Percentiles rank a stretch among this genome's conserved stretches.
Conservation (phyloP, 257 asterid species). For the Solanum corneliomulleri region DNA sequence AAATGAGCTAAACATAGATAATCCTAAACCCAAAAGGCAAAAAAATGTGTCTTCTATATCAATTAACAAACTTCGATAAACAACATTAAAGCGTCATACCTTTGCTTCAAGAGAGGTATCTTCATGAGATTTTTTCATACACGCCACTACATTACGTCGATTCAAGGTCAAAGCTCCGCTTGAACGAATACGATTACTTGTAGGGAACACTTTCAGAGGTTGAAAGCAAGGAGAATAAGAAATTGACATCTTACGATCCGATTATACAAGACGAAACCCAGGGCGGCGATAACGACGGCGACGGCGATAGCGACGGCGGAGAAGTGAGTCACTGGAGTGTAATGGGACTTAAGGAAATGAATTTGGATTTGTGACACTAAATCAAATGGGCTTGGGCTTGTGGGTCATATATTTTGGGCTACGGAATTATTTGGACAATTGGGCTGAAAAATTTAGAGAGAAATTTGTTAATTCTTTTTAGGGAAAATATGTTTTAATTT, state of each 20-base stretch:
- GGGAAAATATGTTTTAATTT: too few species aligned
- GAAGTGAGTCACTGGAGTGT: neutral
- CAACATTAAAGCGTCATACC: conserved; percentile 13
- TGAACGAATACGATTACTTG: conserved; percentile 5
- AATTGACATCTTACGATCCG: conserved; percentile 26
- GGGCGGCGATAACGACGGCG: neutral
- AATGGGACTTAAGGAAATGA: neutral
- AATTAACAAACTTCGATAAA: neutral
- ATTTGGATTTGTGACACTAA: neutral
- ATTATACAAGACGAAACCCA: neutral
- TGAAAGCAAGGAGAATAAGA: conserved; percentile 27
- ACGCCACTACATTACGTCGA: conserved; percentile 16
- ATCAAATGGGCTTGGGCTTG: neutral
- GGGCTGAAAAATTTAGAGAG: neutral
- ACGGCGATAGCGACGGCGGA: neutral
- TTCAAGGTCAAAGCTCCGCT: conserved; percentile 1
- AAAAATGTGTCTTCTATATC: neutral
- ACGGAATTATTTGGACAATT: neutral
- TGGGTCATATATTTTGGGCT: neutral
- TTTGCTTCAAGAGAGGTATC: conserved; percentile 21
- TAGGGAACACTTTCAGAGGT: conserved; percentile 17
- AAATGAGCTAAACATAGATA: neutral
- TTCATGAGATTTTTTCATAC: conserved; percentile 20
- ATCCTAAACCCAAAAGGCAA: neutral
- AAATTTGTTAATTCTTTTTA: too few species aligned